Evolutionary conservation across 2,329 filamentous ascomycete species (phyloP), one percentile per base, ranked within the genome.

Genomic region (Alternaria brassicae): DNA sequence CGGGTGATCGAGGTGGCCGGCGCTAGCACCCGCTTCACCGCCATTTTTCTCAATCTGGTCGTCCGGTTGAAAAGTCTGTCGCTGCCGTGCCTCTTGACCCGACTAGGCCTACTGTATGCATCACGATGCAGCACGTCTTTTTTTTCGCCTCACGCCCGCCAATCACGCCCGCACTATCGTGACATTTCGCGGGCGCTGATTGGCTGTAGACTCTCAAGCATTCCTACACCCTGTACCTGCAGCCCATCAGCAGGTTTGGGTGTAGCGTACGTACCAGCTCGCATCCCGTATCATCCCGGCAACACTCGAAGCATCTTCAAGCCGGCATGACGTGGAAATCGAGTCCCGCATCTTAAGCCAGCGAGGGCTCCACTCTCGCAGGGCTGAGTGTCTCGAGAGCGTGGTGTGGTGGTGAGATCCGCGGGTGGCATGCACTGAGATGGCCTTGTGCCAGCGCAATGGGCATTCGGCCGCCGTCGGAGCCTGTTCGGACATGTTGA

Each of bases 1-100:
- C 58, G 55, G 50, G 55, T 61, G 55, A 58, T 58, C 19, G 21
- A 50, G 49, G 34, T 53, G 50, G 58, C 58, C 49, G 49, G 55
- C 49, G 55, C 58, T 61, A 61, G 58, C 47, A 53, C 55, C 58
- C 55, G 58, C 58, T 58, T 48, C 58, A 61, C 63, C 63, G 63
- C 63, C 51, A 61, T 59, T 66, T 63, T 53, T 50, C 49, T 37
- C 37, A 25, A 21, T 41, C 32, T 56, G 40, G 39, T 19, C 27
- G 8, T 27, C 32, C 44, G 57, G 21, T 48, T 55, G 28, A 58
- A 58, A 61, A 54, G 55, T 58, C 55, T 58, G 55, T 40, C 42
- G 17, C 37, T 44, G 61, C 57, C 48, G 59, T 53, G 55, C 59
- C 40, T 56, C 45, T 54, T 49, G 42, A 41, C 40, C 19, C 15